Evolutionary conservation across 2,329 filamentous ascomycete species (phyloP).

Genomic region (Purpureocillium lavendulum): DNA sequence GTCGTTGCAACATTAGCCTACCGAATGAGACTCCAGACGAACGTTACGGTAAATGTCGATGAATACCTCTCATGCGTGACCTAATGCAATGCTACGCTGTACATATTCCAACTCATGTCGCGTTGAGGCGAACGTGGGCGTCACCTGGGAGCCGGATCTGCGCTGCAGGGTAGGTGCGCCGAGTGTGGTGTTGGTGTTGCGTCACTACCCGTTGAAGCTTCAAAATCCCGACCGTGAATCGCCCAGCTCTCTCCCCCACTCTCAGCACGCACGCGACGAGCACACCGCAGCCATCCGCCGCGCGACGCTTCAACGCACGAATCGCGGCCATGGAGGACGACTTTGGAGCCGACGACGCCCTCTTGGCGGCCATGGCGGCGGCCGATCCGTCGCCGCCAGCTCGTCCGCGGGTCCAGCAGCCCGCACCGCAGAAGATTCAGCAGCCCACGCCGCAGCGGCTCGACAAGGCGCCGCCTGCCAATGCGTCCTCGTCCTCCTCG

Average conservation of each 20-base stretch:
- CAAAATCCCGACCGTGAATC: background rate
- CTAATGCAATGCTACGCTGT: background rate
- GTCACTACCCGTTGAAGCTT: too few species aligned
- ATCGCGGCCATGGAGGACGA: slow-evolving; percentile 41
- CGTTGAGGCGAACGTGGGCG: too few species aligned
- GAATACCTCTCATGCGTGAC: too few species aligned
- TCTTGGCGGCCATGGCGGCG: slow-evolving; percentile 47
- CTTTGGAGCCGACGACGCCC: slow-evolving; percentile 48
- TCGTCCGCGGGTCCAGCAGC: slow-evolving; percentile 25
- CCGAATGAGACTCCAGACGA: too few species aligned
- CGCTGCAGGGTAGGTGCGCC: background rate
- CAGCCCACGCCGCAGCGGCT: slow-evolving; percentile 48
- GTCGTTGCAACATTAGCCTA: too few species aligned
- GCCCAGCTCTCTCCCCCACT: background rate
- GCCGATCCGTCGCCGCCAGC: slow-evolving; percentile 25
- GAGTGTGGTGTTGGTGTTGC: too few species aligned
- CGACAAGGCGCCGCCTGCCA: slow-evolving; percentile 38
- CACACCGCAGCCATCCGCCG: background rate
- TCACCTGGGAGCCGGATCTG: too few species aligned
- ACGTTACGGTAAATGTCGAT: too few species aligned
- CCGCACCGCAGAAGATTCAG: slow-evolving; percentile 32
- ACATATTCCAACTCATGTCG: background rate
- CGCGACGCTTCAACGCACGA: background rate
- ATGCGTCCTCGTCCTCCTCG: slow-evolving; percentile 11
- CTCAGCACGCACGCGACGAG: background rate